A percentile compares a stretch with the other conserved stretches of the same genome.
Conservation (phyloP, 441 rosid genomes). For the Geranium incanum region DNA sequence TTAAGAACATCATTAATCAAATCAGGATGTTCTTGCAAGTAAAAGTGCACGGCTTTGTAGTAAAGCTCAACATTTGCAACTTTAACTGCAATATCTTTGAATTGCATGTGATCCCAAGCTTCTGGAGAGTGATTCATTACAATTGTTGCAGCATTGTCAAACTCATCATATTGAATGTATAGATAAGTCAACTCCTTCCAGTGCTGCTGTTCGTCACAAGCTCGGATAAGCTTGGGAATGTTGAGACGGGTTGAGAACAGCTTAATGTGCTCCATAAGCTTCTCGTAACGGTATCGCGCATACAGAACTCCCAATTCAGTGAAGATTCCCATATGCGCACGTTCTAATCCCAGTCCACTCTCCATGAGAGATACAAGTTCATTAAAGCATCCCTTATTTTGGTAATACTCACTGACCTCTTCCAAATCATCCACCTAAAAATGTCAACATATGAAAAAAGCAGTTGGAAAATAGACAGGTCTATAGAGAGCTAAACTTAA, state of each 20-base stretch:
- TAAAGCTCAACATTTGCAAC: conserved; percentile 96
- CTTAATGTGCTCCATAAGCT: conserved; percentile 99
- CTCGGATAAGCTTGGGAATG: conserved; percentile 93
- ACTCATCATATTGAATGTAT: conserved; percentile 88
- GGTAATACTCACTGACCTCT: conserved; percentile 96
- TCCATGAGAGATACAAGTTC: conserved; percentile 98
- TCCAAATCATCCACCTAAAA: conserved; percentile 93
- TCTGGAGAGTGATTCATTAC: conserved; percentile 99
- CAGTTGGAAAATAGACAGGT: not conserved
- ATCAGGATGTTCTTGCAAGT: conserved; percentile 98
- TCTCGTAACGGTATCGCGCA: conserved; percentile 97
- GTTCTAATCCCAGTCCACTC: conserved; percentile 97
- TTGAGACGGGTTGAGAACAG: conserved; percentile 96
- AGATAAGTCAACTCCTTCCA: conserved; percentile 93
- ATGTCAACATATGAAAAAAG: conserved; percentile 48
- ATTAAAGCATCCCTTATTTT: conserved; percentile 95
- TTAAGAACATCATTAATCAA: conserved; percentile 85
- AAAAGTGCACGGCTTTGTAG: conserved; percentile 97
- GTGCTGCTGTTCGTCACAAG: conserved; percentile 98
- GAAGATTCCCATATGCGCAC: conserved; percentile 99
- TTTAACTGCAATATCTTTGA: conserved; percentile 85
- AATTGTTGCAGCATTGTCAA: conserved; percentile 97
- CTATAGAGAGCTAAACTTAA: not conserved
- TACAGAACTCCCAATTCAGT: conserved; percentile 97
- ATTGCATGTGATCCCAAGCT: conserved; percentile 99